Percentiles rank a stretch among this genome's conserved stretches.
Conservation (phyloP, 441 rosid genomes). For the Brassica balearica region DNA sequence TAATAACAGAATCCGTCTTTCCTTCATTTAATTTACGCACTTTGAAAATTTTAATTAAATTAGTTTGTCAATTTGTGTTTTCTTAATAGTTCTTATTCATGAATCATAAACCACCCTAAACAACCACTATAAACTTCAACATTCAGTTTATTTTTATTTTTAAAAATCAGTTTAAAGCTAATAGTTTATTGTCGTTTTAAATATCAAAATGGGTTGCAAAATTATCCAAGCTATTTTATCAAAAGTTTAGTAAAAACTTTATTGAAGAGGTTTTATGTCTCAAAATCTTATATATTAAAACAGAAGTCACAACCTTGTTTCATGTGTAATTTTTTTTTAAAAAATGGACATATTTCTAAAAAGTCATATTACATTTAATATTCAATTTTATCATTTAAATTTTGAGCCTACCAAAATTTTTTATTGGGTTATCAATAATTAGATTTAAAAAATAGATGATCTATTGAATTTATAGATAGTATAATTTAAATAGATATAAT, state of each 20-base stretch:
- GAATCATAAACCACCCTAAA: conserved; percentile 14
- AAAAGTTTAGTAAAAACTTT: background rate
- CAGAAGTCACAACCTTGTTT: too few relatives aligned
- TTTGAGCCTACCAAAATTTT: too few relatives aligned
- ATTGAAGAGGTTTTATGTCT: too few relatives aligned
- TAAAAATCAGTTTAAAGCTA: background rate
- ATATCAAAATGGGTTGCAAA: background rate
- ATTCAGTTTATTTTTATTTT: background rate
- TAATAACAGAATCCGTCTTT: conserved; percentile 12
- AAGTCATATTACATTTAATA: too few relatives aligned
- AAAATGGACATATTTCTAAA: too few relatives aligned
- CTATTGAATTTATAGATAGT: too few relatives aligned
- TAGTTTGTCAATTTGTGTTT: background rate
- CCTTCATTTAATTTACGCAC: conserved; percentile 6
- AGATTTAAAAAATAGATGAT: too few relatives aligned
- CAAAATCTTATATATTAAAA: too few relatives aligned
- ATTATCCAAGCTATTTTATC: background rate
- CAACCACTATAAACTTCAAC: background rate
- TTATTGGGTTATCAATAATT: too few relatives aligned
- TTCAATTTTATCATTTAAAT: too few relatives aligned
- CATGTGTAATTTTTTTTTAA: too few relatives aligned
- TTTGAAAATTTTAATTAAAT: background rate
- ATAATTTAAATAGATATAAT: too few relatives aligned
- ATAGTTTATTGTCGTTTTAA: background rate
- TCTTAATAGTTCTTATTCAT: conserved; percentile 1